These are phyloP conservation scores for Lichtheimia ramosa DNA, from an alignment of 371 early-diverging fungal species.

Conservation along the genomic window DNA sequence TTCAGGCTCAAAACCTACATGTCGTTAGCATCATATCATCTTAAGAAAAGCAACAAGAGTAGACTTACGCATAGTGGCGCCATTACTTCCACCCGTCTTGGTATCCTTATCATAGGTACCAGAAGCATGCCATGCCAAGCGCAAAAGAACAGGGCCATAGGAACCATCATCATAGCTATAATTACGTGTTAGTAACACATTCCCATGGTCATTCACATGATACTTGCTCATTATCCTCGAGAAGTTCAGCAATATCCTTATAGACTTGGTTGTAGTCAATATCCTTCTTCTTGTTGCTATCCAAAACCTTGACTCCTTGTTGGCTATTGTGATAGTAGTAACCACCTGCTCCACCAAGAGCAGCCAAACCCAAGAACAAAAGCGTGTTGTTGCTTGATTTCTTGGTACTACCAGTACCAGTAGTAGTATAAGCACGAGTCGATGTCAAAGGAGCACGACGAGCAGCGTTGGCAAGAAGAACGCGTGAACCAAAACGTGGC, in stretches of 20 bases:
- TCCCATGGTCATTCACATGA: conserved; percentile 15
- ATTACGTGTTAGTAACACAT: neutral
- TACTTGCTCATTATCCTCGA: conserved; percentile 61
- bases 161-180: conserved; percentile 88
- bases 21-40: neutral
- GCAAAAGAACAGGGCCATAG: conserved; percentile 86
- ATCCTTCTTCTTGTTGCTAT: conserved; percentile 13
- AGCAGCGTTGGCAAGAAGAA: neutral
- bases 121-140: conserved; percentile 93
- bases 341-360: conserved; percentile 52
- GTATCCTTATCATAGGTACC: conserved; percentile 86
- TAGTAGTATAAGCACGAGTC: conserved; percentile 24
- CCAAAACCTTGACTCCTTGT: conserved; percentile 30
- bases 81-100: conserved; percentile 89
- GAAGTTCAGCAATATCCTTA: conserved; percentile 75
- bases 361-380: conserved; percentile 36
- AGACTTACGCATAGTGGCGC: conserved; percentile 81
- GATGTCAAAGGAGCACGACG: conserved; percentile 3
- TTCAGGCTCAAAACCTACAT: conserved; percentile 68
- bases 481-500: conserved; percentile 10
- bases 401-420: conserved; percentile 11
- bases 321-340: conserved; percentile 51
- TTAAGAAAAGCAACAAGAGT: conserved; percentile 19
- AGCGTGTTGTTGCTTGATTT: conserved; percentile 28
- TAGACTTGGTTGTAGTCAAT: conserved; percentile 70